Percentiles rank a stretch among this genome's conserved stretches.
phyloP scores from a whole-genome alignment of 768 basidiomycete genomes.

The Asterophora lycoperdoides region DNA sequence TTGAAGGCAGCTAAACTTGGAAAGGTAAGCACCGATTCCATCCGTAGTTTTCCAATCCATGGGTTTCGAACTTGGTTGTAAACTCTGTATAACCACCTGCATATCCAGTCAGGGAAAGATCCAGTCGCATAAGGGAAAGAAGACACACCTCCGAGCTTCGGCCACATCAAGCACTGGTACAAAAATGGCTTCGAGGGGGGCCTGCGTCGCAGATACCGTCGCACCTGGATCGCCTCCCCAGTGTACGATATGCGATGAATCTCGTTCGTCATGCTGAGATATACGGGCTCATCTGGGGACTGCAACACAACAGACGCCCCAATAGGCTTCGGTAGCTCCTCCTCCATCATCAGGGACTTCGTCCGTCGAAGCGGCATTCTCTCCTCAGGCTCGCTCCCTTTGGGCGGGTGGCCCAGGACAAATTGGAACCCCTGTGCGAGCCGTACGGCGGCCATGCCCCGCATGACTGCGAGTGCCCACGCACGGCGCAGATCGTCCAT shows the following conservation, averaged over 20 bases:
- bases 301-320: slow-evolving; percentile 66
- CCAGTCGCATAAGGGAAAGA: background rate
- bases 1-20: background rate
- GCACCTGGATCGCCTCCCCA: slow-evolving; percentile 86
- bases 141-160: slow-evolving; percentile 63
- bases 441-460: slow-evolving; percentile 89
- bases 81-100: slow-evolving; percentile 77
- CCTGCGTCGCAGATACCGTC: slow-evolving; percentile 77
- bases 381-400: slow-evolving; percentile 27
- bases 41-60: slow-evolving; percentile 77
- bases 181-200: slow-evolving; percentile 57
- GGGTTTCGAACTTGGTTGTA: slow-evolving; percentile 67
- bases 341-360: slow-evolving; percentile 53
- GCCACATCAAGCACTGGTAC: slow-evolving; percentile 94
- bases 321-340: slow-evolving; percentile 52
- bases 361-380: slow-evolving; percentile 38
- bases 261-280: slow-evolving; percentile 92
- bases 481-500: slow-evolving; percentile 58
- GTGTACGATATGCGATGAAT: slow-evolving; percentile 91
- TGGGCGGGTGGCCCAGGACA: slow-evolving; percentile 50
- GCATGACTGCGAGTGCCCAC: slow-evolving; percentile 81
- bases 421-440: slow-evolving; percentile 96
- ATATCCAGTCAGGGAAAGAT: background rate
- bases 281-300: slow-evolving; percentile 68
- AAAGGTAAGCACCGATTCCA: slow-evolving; percentile 61